Conservation (phyloP, 2,329 filamentous ascomycete species). For the Penicillium decumbens region DNA sequence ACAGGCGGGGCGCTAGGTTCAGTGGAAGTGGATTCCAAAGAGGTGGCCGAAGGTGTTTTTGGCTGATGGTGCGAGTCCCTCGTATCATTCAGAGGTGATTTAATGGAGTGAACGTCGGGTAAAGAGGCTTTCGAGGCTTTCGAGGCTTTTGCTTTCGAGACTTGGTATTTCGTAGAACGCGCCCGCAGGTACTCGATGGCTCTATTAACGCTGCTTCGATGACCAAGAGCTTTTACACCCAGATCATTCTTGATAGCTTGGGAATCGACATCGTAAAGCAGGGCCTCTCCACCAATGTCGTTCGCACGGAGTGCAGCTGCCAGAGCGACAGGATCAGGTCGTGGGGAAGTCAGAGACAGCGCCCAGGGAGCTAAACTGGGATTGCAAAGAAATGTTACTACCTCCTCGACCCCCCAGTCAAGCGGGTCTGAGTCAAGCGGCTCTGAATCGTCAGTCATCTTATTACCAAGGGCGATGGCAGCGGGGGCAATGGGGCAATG, state of each 20-base stretch:
- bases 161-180: constrained; percentile 50
- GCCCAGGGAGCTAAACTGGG: constrained; percentile 44
- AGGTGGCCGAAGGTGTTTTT: not conserved
- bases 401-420: constrained; percentile 64
- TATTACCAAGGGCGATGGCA: too few relatives aligned
- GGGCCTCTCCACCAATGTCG: constrained; percentile 60
- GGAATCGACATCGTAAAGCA: constrained; percentile 56
- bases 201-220: constrained; percentile 54
- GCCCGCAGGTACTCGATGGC: constrained; percentile 55
- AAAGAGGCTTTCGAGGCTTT: not conserved
- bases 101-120: not conserved
- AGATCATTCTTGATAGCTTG: constrained; percentile 52
- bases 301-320: constrained; percentile 56
- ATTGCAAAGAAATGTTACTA: constrained; percentile 63
- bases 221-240: constrained; percentile 54
- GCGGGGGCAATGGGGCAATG: too few relatives aligned
- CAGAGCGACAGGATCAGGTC: constrained; percentile 53
- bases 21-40: not conserved
- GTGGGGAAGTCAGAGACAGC: constrained; percentile 27
- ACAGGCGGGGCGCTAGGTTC: not conserved
- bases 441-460: constrained; percentile 34
- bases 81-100: not conserved
- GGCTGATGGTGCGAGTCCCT: not conserved
- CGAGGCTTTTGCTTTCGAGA: not conserved
- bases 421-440: constrained; percentile 65